Evolutionary conservation across 2,329 filamentous ascomycete genomes (phyloP), one percentile per base, ranked within the genome.

Genomic region (Fusarium sp.): DNA sequence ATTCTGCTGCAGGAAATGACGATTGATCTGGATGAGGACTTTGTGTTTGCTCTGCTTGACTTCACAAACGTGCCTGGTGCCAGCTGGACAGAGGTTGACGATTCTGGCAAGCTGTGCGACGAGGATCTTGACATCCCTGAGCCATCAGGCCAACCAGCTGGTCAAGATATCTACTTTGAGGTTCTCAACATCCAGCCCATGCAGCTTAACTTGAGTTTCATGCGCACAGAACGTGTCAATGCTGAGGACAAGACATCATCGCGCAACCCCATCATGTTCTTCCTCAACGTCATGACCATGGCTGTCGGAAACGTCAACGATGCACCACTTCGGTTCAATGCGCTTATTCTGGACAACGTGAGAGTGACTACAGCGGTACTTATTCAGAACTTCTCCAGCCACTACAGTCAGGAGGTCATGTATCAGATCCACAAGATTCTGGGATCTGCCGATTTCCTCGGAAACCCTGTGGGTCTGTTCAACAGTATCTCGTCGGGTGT

Each of bases 251-350:
- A 96, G 76, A 93, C 95, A 52, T 94, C 94, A 19, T 94, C 94
- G 3, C 91, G 90, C 46, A 99, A 97, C 79, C 97, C 97, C 2
- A 88, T 99, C 81, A 98, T 98, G 95, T 99, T 98, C 85, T 95
- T 98, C 80, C 91, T 98, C 81, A 98, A 99, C 79, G 94, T 98
- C 75, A 91, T 99, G 86, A 98, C 97, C 2, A 99, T 99, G 96
- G 97, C 96, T 19, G 96, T 99, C 78, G 96, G 96, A 73, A 99
- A 99, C 78, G 94, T 99, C 86, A 99, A 99, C 78, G 97, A 99
- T 82, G 96, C 96, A 11, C 97, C 96, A 0, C 91, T 99, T 60
- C 92, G 94, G 53, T 91, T 99, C 80, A 99, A 98, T 72, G 94
- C 96, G 2, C 86, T 99, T 30, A 93, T 99, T 85, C 85, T 99